A percentile compares a stretch with the other conserved stretches of the same genome.
Evolutionary conservation across 2,329 filamentous ascomycete species (phyloP).

Genomic region (Paraphaeosphaeria sporulosa): DNA sequence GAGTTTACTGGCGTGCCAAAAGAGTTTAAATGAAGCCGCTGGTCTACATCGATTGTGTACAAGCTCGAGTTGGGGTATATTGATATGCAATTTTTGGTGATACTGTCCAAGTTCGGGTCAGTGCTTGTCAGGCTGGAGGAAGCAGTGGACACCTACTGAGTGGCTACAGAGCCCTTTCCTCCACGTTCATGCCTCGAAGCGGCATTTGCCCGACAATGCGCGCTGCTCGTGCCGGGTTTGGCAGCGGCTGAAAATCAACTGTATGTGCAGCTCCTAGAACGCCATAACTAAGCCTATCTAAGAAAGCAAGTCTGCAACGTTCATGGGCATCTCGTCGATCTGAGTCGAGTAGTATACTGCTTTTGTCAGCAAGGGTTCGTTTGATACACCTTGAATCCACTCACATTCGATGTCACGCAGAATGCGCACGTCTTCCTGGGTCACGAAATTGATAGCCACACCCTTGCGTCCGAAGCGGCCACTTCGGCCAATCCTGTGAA

Average conservation of each 20-base stretch:
- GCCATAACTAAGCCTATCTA: slow-evolving; percentile 18
- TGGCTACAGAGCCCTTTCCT: slow-evolving; percentile 47
- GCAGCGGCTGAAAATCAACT: not conserved
- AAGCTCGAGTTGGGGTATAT: slow-evolving; percentile 3
- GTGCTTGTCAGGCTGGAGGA: not conserved
- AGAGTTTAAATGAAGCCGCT: not conserved
- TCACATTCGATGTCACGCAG: slow-evolving; percentile 93
- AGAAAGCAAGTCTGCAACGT: slow-evolving; percentile 59
- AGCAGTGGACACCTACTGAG: slow-evolving; percentile 29
- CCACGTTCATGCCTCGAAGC: slow-evolving; percentile 37
- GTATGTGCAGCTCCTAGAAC: slow-evolving; percentile 1
- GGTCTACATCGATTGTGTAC: not conserved
- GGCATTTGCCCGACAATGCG: slow-evolving; percentile 19
- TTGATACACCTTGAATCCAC: slow-evolving; percentile 34
- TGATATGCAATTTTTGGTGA: slow-evolving; percentile 6
- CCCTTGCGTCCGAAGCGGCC: slow-evolving; percentile 97
- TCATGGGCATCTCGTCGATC: slow-evolving; percentile 99
- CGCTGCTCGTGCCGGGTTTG: slow-evolving; percentile 2
- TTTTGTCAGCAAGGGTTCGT: slow-evolving; percentile 42
- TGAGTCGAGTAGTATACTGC: slow-evolving; percentile 93
- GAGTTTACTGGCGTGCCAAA: not conserved
- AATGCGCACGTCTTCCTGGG: slow-evolving; percentile 96
- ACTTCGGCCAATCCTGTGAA: slow-evolving; percentile 95
- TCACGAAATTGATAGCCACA: slow-evolving; percentile 99
- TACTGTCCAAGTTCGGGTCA: slow-evolving; percentile 10